phyloP scores from a whole-genome alignment of 768 basidiomycete species.

The Tulasnella sp. region DNA sequence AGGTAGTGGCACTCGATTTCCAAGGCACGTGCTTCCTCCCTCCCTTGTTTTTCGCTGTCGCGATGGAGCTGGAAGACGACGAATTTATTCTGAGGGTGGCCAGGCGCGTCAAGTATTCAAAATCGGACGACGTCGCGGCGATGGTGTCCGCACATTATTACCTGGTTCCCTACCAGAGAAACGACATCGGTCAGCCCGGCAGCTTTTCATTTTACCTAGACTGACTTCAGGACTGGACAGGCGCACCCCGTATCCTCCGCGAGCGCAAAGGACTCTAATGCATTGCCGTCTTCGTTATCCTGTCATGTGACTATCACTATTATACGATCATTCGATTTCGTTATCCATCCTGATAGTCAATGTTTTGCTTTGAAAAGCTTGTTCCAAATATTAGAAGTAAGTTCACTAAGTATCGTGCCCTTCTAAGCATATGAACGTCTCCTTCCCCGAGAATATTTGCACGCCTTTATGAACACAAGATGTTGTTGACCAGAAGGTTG shows the following conservation, averaged over 20 bases:
- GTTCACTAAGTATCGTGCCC: neutral
- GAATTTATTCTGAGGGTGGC: neutral
- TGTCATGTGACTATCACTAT: neutral
- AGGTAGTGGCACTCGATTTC: conserved; percentile 14
- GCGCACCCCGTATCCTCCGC: neutral
- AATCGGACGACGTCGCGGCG: neutral
- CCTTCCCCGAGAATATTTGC: no score
- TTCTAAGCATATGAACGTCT: neutral
- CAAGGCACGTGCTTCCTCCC: neutral
- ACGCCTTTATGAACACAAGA: no score
- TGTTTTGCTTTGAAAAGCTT: neutral
- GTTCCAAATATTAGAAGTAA: neutral
- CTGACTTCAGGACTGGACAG: neutral
- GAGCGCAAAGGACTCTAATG: neutral
- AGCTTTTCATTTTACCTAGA: neutral
- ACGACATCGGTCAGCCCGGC: neutral
- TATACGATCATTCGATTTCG: neutral
- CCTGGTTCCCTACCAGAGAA: neutral
- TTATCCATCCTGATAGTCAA: no score
- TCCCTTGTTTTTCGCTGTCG: neutral
- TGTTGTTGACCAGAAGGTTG: no score
- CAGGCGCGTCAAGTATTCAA: neutral
- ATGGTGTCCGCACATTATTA: neutral
- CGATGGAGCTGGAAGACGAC: neutral
- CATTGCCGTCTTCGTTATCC: neutral